phyloP scores from a whole-genome alignment of 2,329 filamentous ascomycete species.

The Colletotrichum endophyticum region DNA sequence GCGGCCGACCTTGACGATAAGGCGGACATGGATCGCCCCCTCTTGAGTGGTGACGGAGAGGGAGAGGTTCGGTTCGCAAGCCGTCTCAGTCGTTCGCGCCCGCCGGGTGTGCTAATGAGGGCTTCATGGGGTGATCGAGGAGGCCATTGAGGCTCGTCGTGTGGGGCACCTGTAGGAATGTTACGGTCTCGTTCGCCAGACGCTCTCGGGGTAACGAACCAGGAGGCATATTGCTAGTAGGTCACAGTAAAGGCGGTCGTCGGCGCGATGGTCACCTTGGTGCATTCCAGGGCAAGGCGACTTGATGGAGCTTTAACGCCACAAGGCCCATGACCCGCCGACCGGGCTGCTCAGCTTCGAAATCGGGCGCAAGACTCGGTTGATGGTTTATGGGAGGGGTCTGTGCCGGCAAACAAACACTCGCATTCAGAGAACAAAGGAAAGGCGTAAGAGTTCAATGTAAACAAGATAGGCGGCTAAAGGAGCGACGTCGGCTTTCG shows the following conservation, averaged over 20 bases:
- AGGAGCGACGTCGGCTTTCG: constrained; percentile 6
- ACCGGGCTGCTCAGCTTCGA: constrained; percentile 8
- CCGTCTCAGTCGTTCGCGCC: constrained; percentile 76
- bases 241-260: not conserved
- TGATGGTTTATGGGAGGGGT: not conserved
- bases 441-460: not conserved
- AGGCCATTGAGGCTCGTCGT: constrained; percentile 64
- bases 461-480: not conserved
- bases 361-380: not conserved
- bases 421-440: constrained; percentile 3
- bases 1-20: constrained; percentile 25
- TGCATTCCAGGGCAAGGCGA: not conserved
- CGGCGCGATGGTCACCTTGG: not conserved
- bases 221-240: constrained; percentile 21
- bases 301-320: constrained; percentile 7
- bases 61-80: constrained; percentile 70
- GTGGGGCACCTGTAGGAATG: constrained; percentile 21
- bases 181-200: not conserved
- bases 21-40: constrained; percentile 37
- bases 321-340: constrained; percentile 18
- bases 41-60: constrained; percentile 69
- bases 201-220: constrained; percentile 10
- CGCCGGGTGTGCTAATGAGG: constrained; percentile 73
- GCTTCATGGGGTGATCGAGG: constrained; percentile 70
- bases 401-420: constrained; percentile 10